Base-by-base conservation (phyloP, 1,284 basidiomycete species). In the Cronartium quercuum region DNA sequence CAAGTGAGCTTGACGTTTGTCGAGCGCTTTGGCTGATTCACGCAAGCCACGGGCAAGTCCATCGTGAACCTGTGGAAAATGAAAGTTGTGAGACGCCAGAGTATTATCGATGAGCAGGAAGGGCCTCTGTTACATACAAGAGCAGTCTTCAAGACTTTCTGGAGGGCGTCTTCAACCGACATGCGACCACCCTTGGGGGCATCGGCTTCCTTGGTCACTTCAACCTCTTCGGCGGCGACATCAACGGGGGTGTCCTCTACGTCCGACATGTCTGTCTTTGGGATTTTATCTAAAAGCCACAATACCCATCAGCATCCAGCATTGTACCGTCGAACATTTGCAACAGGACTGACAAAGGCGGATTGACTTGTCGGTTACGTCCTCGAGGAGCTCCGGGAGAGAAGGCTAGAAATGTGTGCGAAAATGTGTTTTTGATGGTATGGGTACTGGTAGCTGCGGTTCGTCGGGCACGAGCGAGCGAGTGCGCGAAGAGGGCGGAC, bases 81-180 rank as follows among this genome's bases (percentile, higher is more conserved):
- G 12, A 42, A 21, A 47, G 12, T 44, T 10, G 24, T 6, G 34
- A 35, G 10, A 60, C 9, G n/a, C 13, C 44, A 13, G 35, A 40
- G 37, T 18, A 38, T 3, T 37, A 21, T 37, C 57, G 15, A 61
- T 4, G 4, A 5, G 13, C 34, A 51, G 10, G 47, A 24, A 21
- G 6, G 4, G 18, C 58, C 13, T 2, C 13, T 6, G 60, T 6
- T n/a, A 63, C 15, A 57, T 12, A 62, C 61, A 3, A 64, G 29
- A 10, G 51, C 41, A 6, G 81, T 85, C 47, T 84, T 84, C 80
- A 84, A 81, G 76, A 84, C 85, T 79, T 94, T 91, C 87, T 97
- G 91, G 83, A 98, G 91, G 81, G 94, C 95, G 76, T 97, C 94
- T 86, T 98, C 95, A 80, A 98, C 92, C 78, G 90, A 89, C 84